phyloP scores from a whole-genome alignment of 768 basidiomycete genomes.

The Rhodotorula taiwanensis region DNA sequence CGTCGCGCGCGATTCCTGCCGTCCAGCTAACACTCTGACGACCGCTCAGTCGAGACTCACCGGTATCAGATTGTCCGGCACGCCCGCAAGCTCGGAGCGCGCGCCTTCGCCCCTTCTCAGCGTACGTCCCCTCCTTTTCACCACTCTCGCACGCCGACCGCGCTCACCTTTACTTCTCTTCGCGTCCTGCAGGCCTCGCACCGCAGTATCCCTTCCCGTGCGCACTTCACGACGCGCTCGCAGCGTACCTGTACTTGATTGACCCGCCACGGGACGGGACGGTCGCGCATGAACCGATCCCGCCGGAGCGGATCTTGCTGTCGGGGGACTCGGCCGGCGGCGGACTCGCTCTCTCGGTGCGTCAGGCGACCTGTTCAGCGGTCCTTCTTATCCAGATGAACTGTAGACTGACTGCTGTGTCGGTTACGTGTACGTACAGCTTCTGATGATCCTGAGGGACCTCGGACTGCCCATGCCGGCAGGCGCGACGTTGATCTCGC shows the following conservation, averaged over 20 bases:
- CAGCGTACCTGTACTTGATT: slow-evolving; percentile 84
- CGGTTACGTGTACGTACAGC: slow-evolving; percentile 48
- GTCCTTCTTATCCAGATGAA: too few relatives aligned
- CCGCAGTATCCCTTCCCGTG: slow-evolving; percentile 93
- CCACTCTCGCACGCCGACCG: background rate
- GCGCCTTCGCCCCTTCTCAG: slow-evolving; percentile 43
- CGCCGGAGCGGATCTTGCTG: slow-evolving; percentile 72
- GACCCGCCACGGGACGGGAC: slow-evolving; percentile 56
- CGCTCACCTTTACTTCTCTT: too few relatives aligned
- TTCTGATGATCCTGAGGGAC: slow-evolving; percentile 73
- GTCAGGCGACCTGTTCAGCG: too few relatives aligned
- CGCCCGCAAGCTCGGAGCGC: slow-evolving; percentile 45
- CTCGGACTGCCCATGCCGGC: slow-evolving; percentile 71
- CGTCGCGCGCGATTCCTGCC: background rate
- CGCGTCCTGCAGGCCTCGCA: slow-evolving; percentile 50
- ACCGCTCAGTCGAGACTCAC: slow-evolving; percentile 43
- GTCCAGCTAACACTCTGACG: background rate
- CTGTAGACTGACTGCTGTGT: too few relatives aligned
- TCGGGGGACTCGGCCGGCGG: slow-evolving; percentile 92
- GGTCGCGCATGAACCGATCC: slow-evolving; percentile 61
- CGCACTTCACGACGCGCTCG: slow-evolving; percentile 69
- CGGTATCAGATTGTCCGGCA: slow-evolving; percentile 46
- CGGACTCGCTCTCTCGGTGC: slow-evolving; percentile 58
- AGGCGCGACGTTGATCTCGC: slow-evolving; percentile 66
- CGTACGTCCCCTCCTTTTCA: background rate